Evolutionary conservation across 176 grass and related monocot genomes (phyloP), one percentile per base, ranked within the genome.

Genomic region (Ensete glaucum): DNA sequence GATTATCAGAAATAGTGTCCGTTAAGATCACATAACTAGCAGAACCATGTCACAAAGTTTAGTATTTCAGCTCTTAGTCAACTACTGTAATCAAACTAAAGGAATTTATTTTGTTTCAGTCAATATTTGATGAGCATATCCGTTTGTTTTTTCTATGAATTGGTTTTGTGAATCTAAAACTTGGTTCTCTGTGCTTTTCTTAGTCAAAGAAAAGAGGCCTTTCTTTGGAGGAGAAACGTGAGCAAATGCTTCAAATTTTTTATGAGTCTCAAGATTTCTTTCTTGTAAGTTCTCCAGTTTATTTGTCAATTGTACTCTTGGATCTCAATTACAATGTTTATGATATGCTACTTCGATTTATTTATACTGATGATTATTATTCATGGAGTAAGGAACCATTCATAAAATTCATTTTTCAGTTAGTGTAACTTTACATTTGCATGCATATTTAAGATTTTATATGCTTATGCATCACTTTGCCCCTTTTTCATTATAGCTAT

Each of bases 131-230:
- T 43, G 34, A 43, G 34, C 34, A 43, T 43, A 43, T 43, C 34
- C 34, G 6, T 43, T 43, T 43, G 34, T 43, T 43, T 43, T 43
- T 43, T 43, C 34, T 43, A 43, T 43, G 34, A 43, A 43, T 43
- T 43, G 34, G 34, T 6, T 43, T 34, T 43, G 34, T 43, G 3
- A 43, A 43, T 43, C 34, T 43, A 43, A 43, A 43, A 43, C 34
- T 6, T 43, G 34, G 34, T 85, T 83, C 54, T 69, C 19, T 12
- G 22, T 86, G 9, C 16, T 21, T 0, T 64, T 15, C n/a, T 24
- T 79, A 98, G 94, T 98, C 94, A 11, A 98, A 93, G 94, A 98
- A 98, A 85, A 93, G 94, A 85, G 90, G 94, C 3, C 94, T 93
- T 78, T 93, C 88, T 0, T 75, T 98, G 80, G 90, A 98, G 86